phyloP scores from a whole-genome alignment of 1,284 basidiomycete species.

The Stereum hirsutum region DNA sequence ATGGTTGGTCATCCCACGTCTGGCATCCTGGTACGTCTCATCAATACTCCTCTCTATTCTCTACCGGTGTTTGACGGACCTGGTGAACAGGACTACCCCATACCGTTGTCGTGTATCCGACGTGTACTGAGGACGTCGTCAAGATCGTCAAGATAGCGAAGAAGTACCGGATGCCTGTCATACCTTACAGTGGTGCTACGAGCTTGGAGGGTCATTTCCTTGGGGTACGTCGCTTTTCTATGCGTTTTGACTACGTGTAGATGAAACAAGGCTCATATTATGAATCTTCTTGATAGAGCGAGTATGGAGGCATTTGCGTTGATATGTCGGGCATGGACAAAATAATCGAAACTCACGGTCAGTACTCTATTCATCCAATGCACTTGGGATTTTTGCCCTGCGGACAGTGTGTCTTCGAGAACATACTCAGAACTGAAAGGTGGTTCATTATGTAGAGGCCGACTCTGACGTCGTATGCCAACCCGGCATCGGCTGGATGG shows the following conservation, averaged over 20 bases:
- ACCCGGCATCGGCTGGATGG: constrained; percentile 82
- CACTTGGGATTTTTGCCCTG: not conserved
- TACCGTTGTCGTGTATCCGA: constrained; percentile 45
- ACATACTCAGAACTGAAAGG: not conserved
- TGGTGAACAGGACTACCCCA: constrained; percentile 35
- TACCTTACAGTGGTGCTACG: constrained; percentile 55
- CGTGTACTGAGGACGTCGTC: constrained; percentile 48
- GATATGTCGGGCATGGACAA: constrained; percentile 83
- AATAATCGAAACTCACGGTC: constrained; percentile 71
- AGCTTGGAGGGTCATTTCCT: constrained; percentile 51
- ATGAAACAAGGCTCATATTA: not conserved
- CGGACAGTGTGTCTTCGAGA: not conserved
- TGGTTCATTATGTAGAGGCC: constrained; percentile 33
- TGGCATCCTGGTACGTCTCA: constrained; percentile 37
- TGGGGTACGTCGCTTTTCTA: constrained; percentile 33
- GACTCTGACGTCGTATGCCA: constrained; percentile 81
- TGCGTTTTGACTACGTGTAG: not conserved
- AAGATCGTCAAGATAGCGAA: constrained; percentile 47
- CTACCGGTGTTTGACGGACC: too few species aligned
- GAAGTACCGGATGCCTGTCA: constrained; percentile 43
- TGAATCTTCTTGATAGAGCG: constrained; percentile 24
- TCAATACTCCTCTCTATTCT: not conserved
- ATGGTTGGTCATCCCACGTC: constrained; percentile 43
- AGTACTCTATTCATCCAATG: constrained; percentile 13
- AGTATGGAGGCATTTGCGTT: constrained; percentile 70